Percentiles rank a stretch among this genome's conserved stretches.
Conservation (phyloP, 495 filamentous ascomycete genomes). For the Hyaloscypha finlandica region DNA sequence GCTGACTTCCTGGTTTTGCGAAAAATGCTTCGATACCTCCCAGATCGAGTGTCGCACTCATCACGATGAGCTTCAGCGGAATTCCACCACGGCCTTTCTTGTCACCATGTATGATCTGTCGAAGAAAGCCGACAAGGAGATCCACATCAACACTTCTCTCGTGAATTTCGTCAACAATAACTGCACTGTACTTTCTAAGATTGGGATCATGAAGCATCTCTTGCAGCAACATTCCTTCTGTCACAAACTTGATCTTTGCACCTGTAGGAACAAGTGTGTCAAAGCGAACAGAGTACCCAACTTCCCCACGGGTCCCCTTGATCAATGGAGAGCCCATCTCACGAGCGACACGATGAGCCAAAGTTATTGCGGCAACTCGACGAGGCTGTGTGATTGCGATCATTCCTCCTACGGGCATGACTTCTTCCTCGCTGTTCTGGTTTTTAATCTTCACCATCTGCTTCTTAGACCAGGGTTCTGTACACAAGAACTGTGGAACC, state of each 20-base stretch:
- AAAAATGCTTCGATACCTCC: conserved; percentile 70
- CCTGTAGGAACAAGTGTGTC: conserved; percentile 73
- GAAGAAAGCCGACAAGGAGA: conserved; percentile 83
- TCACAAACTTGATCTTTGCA: conserved; percentile 88
- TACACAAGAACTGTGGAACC: conserved; percentile 83
- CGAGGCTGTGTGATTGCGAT: conserved; percentile 96
- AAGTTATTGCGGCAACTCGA: conserved; percentile 89
- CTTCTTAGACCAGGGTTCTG: conserved; percentile 74
- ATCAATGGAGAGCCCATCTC: conserved; percentile 87
- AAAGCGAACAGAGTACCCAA: conserved; percentile 94
- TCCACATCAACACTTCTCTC: conserved; percentile 97
- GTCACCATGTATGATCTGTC: conserved; percentile 64
- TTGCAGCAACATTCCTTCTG: conserved; percentile 95
- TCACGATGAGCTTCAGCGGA: conserved; percentile 85
- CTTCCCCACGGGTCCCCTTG: conserved; percentile 63
- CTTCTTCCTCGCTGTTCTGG: conserved; percentile 42
- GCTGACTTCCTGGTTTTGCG: conserved; percentile 19
- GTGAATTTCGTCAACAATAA: conserved; percentile 96
- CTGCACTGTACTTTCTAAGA: conserved; percentile 80
- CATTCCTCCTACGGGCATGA: conserved; percentile 70
- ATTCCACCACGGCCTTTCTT: conserved; percentile 64
- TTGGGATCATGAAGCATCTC: conserved; percentile 87
- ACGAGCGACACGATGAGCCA: conserved; percentile 84
- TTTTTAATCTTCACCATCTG: conserved; percentile 49
- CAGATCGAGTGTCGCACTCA: conserved; percentile 95